Base-by-base conservation (phyloP, 2,329 filamentous ascomycete genomes). In the Fusarium sp. region DNA sequence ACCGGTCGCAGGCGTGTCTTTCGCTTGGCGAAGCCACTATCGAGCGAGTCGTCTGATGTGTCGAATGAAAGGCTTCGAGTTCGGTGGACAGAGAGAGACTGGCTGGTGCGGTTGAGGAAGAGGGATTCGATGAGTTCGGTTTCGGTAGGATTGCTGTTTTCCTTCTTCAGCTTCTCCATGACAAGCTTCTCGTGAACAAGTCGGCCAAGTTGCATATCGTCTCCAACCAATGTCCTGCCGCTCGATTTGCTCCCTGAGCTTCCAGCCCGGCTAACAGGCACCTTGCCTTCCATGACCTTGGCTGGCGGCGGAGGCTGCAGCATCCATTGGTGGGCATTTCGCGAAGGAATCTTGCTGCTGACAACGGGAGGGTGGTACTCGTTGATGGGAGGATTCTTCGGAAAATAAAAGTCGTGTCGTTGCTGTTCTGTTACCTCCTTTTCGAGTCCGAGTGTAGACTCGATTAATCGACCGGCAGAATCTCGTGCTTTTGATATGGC, bases 241-340 rank as follows among this genome's bases (percentile, higher is more conserved):
- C 85, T 89, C 27, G 84, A 81, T 51, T 84, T 84, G 76, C 86
- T 89, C 44, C 82, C 85, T 39, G 86, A 84, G 77, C 90, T 93
- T 39, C 85, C 84, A 72, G 89, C 91, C 60, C 91, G 84, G 76
- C 87, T 89, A 25, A 92, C 90, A 35, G 90, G 89, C 39, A 93
- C 89, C 80, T 95, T 96, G 73, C 94, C 95, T 72, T 92, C 93
- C 95, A 98, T 98, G 66, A 97, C 87, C 80, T 92, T 94, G 63
- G 95, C 94, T 38, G 92, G 89, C n/a, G 95, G 95, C 3, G 94
- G 94, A 5, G 95, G 95, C 78, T 97, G 94, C 57, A 97, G 85
- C 94, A 98, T 97, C 95, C 95, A 98, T 78, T 87, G 88, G 60
- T 93, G 92, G 66, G 93, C 94, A 60, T 90, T 90, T 78, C 85